Percentiles rank a stretch among this genome's conserved stretches.
These are phyloP conservation scores for Chalaropsis ovoidea DNA, from an alignment of 2,329 filamentous ascomycete genomes.

Conservation along the genomic window DNA sequence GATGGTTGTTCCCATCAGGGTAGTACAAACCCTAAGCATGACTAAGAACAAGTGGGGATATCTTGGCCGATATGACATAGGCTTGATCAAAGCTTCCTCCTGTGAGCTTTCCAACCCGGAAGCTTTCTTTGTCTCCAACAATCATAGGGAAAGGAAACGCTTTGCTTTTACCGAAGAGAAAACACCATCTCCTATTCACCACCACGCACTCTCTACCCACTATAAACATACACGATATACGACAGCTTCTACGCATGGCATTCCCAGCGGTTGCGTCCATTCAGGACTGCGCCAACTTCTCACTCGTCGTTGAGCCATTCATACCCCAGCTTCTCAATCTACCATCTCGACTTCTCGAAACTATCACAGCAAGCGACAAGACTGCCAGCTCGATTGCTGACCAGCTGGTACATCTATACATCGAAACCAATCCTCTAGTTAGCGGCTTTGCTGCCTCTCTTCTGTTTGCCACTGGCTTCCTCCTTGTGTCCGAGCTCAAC, in stretches of 20 bases:
- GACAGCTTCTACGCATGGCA: conserved; percentile 42
- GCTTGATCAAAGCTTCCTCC: neutral
- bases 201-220: neutral
- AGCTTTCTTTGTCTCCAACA: neutral
- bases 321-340: conserved; percentile 59
- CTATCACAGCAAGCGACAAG: conserved; percentile 42
- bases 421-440: conserved; percentile 76
- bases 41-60: neutral
- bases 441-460: conserved; percentile 63
- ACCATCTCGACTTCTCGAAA: conserved; percentile 53
- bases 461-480: conserved; percentile 58
- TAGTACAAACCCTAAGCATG: neutral
- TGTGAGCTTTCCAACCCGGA: neutral
- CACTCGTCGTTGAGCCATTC: conserved; percentile 64
- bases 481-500: conserved; percentile 73
- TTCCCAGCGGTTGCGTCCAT: conserved; percentile 62
- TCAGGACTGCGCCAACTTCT: conserved; percentile 65
- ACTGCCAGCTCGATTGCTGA: neutral
- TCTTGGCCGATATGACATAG: no score
- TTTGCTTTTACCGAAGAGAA: neutral
- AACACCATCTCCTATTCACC: neutral
- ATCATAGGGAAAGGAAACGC: no score
- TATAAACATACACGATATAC: no score
- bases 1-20: neutral
- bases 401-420: conserved; percentile 48